phyloP scores from a whole-genome alignment of 2,329 filamentous ascomycete genomes.

The Ceratocystis papillata region DNA sequence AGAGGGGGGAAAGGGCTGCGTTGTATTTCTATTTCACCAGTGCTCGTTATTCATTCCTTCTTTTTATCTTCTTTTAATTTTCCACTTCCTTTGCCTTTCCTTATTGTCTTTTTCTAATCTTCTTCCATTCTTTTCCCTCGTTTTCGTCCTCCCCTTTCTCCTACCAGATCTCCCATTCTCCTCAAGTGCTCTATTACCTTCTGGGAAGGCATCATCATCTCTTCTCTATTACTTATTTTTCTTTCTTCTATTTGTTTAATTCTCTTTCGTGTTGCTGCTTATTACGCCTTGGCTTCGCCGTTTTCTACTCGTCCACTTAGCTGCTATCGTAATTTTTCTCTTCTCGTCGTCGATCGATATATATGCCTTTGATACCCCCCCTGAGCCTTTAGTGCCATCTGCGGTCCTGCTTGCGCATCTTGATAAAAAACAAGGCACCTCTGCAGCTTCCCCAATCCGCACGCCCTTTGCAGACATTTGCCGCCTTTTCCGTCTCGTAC shows the following conservation, averaged over 20 bases:
- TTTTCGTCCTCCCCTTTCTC: neutral
- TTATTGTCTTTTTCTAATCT: neutral
- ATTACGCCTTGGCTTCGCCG: neutral
- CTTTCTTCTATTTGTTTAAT: conserved; percentile 5
- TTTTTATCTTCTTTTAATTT: neutral
- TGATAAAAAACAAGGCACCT: neutral
- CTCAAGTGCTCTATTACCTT: conserved; percentile 4
- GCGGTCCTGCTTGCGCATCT: neutral
- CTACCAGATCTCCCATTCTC: neutral
- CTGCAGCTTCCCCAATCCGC: neutral
- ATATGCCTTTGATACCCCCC: conserved; percentile 12
- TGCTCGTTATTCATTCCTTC: conserved; percentile 7
- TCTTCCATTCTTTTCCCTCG: neutral
- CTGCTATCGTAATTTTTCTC: neutral
- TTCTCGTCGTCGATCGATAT: conserved; percentile 11
- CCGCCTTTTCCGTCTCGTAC: neutral
- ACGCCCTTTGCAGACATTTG: neutral
- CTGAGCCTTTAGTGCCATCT: neutral
- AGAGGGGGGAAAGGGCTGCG: neutral
- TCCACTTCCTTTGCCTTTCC: neutral
- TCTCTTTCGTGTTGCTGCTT: neutral
- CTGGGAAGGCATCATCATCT: conserved; percentile 10
- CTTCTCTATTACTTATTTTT: conserved; percentile 9
- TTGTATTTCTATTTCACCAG: conserved; percentile 15
- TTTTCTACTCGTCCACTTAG: neutral